These are phyloP conservation scores for Chrysanthemum seticuspe DNA, from an alignment of 129 eudicot species.

Conservation along the genomic window DNA sequence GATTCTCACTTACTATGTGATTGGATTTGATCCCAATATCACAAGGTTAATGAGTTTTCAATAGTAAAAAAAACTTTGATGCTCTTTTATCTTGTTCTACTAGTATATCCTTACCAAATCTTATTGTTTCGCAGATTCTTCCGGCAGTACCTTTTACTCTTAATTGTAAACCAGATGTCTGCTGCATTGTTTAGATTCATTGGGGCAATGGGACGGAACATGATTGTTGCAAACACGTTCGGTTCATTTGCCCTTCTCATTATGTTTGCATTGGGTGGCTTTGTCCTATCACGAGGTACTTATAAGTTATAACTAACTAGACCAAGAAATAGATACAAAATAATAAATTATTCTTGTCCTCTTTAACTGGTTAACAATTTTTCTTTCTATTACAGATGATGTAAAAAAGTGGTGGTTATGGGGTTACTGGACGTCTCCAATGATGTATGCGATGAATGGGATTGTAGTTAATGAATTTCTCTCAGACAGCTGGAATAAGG, in stretches of 20 bases:
- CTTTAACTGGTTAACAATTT: too few relatives aligned
- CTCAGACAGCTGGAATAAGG: constrained; percentile 47
- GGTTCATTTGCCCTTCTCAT: constrained; percentile 35
- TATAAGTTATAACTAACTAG: not conserved
- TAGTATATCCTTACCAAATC: not conserved
- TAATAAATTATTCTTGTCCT: too few relatives aligned
- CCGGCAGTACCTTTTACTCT: constrained; percentile 45
- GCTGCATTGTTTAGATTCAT: constrained; percentile 51
- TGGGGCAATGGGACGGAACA: constrained; percentile 54
- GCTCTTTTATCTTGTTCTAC: not conserved
- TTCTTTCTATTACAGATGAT: constrained; percentile 33
- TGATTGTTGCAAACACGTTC: constrained; percentile 56
- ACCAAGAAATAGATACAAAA: not conserved
- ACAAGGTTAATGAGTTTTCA: not conserved
- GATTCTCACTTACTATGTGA: constrained; percentile 56
- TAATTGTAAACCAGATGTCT: constrained; percentile 55
- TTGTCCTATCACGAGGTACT: constrained; percentile 36
- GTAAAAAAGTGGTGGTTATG: constrained; percentile 55
- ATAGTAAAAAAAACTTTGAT: not conserved
- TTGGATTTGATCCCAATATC: constrained; percentile 70
- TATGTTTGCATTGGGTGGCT: constrained; percentile 56
- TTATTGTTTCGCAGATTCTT: constrained; percentile 40
- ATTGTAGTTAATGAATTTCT: constrained; percentile 57
- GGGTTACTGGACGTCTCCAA: constrained; percentile 65
- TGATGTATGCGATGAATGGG: constrained; percentile 65